A percentile compares a stretch with the other conserved stretches of the same genome.
Conservation (phyloP, 2,329 filamentous ascomycete genomes). For the Epichloe glyceriae region DNA sequence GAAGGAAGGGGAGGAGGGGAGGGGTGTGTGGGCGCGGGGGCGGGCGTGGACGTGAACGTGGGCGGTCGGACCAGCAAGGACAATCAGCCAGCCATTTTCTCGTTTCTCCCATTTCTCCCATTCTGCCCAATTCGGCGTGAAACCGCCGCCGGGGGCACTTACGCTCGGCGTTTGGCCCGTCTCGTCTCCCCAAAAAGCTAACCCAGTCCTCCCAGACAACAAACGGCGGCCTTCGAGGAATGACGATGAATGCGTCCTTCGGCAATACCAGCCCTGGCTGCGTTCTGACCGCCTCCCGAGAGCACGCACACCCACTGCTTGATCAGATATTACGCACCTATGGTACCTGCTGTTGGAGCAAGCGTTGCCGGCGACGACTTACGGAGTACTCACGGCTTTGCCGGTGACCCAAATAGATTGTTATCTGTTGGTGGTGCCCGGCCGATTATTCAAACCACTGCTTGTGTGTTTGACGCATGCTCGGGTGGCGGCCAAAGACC, state of each 20-base stretch:
- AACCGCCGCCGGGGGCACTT: not conserved
- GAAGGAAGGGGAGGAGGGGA: not conserved
- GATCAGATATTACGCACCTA: not conserved
- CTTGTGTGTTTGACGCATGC: not conserved
- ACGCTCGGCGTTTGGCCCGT: not conserved
- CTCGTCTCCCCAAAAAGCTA: not conserved
- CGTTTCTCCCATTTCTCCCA: not conserved
- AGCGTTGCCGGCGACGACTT: too few relatives aligned
- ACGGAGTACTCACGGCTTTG: not conserved
- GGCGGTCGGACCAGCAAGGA: not conserved
- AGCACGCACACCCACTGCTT: not conserved
- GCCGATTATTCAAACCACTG: not conserved
- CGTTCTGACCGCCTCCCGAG: constrained; percentile 5
- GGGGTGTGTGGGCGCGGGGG: not conserved
- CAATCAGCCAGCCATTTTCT: not conserved
- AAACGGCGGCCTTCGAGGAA: not conserved
- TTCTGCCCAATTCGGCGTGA: not conserved
- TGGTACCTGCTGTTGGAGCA: too few relatives aligned
- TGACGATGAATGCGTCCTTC: not conserved
- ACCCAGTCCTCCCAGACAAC: not conserved
- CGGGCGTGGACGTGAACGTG: too few relatives aligned
- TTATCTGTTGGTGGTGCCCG: not conserved
- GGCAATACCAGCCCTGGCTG: not conserved
- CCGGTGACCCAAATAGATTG: not conserved
- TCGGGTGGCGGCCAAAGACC: not conserved